Evolutionary conservation across 352 stramenopile species (phyloP).

Genomic region (Phytophthora agathidicida): DNA sequence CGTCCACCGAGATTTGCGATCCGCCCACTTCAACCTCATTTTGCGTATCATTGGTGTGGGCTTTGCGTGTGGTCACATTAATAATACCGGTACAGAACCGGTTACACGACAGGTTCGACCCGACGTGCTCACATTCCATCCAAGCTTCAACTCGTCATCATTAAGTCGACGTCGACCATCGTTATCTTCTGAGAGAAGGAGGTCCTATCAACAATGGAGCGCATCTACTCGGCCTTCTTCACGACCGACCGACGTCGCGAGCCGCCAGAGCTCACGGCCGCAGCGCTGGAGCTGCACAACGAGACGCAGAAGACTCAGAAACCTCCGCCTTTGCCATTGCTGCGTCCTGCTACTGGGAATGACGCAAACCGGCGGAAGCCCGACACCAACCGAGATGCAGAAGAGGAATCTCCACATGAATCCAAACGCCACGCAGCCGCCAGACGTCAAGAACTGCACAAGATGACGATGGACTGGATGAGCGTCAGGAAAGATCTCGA

Average conservation of each 20-base stretch:
- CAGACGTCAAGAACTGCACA: slow-evolving; percentile 43
- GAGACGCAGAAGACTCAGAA: slow-evolving; percentile 40
- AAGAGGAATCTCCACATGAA: slow-evolving; percentile 25
- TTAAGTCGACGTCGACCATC: no score
- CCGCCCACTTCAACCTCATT: no score
- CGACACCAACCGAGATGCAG: neutral
- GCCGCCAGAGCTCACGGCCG: slow-evolving; percentile 58
- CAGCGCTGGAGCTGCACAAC: slow-evolving; percentile 72
- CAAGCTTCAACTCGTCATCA: neutral
- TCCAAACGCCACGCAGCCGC: slow-evolving; percentile 33
- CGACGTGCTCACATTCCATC: no score
- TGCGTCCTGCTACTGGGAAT: neutral
- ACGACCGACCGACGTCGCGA: slow-evolving; percentile 48
- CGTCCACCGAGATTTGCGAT: no score
- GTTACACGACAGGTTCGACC: no score
- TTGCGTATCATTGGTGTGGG: no score
- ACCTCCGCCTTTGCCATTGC: neutral
- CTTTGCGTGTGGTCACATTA: no score
- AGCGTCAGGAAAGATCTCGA: slow-evolving; percentile 55
- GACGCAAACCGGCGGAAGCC: slow-evolving; percentile 15
- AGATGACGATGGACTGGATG: slow-evolving; percentile 36
- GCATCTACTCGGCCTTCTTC: slow-evolving; percentile 90
- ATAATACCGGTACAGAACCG: no score
- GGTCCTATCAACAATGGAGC: slow-evolving; percentile 79
- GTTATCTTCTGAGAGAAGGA: no score